Conservation (phyloP, 371 early-diverging fungal genomes). For the Circinella umbellata region DNA sequence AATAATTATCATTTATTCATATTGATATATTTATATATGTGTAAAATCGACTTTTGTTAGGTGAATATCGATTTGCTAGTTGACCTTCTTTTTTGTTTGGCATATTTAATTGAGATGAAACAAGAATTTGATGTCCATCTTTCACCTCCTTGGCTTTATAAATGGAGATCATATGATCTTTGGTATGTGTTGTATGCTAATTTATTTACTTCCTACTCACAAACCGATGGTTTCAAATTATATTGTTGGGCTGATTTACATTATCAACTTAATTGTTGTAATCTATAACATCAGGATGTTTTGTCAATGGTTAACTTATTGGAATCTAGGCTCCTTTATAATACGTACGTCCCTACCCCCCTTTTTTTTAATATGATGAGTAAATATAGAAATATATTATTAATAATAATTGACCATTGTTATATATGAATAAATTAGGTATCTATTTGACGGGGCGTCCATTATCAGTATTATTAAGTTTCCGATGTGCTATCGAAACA, state of each 20-base stretch:
- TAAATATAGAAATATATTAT: too few relatives aligned
- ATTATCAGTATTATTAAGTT: slow-evolving; percentile 46
- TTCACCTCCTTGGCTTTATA: slow-evolving; percentile 66
- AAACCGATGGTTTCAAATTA: too few relatives aligned
- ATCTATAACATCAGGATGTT: slow-evolving; percentile 31
- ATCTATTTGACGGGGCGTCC: slow-evolving; percentile 36
- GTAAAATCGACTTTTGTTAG: slow-evolving; percentile 24
- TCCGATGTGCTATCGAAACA: slow-evolving; percentile 56
- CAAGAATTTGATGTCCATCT: slow-evolving; percentile 50
- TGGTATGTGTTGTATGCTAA: slow-evolving; percentile 37
- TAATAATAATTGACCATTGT: too few relatives aligned
- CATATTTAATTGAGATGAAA: slow-evolving; percentile 72
- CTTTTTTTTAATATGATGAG: too few relatives aligned
- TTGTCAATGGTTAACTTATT: slow-evolving; percentile 49
- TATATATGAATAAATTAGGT: slow-evolving; percentile 14
- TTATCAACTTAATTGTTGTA: too few relatives aligned
- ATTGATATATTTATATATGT: neutral
- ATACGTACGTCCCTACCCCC: slow-evolving; percentile 32
- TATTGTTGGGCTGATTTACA: too few relatives aligned
- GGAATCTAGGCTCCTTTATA: slow-evolving; percentile 48
- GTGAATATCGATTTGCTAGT: slow-evolving; percentile 62
- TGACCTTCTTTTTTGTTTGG: slow-evolving; percentile 65
- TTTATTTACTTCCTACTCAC: too few relatives aligned
- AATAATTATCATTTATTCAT: neutral
- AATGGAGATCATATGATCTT: slow-evolving; percentile 55